Percentiles rank a stretch among this genome's conserved stretches.
These are phyloP conservation scores for Boletus coccyginus DNA, from an alignment of 768 basidiomycete genomes.

Conservation along the genomic window DNA sequence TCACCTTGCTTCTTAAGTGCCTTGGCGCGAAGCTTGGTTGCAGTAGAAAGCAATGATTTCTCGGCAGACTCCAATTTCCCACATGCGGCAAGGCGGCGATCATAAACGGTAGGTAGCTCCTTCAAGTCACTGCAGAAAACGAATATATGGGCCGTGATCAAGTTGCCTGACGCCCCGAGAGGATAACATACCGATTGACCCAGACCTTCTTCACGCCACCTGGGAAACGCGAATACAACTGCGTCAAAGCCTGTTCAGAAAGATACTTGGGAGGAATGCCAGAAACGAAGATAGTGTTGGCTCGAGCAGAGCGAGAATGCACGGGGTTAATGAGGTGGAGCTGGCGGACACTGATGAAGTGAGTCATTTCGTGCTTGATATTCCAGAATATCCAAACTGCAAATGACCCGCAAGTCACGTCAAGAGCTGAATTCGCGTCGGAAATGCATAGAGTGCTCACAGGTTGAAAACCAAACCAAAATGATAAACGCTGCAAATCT, in stretches of 20 bases:
- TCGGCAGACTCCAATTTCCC: conserved; percentile 86
- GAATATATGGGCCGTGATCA: not conserved
- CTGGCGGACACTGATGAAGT: conserved; percentile 81
- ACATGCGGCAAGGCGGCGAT: conserved; percentile 69
- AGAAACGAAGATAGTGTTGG: conserved; percentile 87
- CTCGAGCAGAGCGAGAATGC: conserved; percentile 79
- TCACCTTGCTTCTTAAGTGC: conserved; percentile 44
- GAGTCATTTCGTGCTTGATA: conserved; percentile 74
- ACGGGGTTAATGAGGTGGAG: conserved; percentile 70
- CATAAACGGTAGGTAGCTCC: conserved; percentile 79
- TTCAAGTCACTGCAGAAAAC: conserved; percentile 62
- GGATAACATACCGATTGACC: conserved; percentile 68
- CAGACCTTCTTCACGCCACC: conserved; percentile 91
- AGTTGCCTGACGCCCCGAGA: not conserved
- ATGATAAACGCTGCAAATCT: conserved; percentile 81
- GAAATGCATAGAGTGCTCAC: conserved; percentile 41
- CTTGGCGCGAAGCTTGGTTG: conserved; percentile 64
- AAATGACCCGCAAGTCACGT: not conserved
- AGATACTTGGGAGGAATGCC: conserved; percentile 83
- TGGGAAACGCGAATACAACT: conserved; percentile 79
- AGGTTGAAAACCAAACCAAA: conserved; percentile 72
- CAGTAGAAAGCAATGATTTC: conserved; percentile 70
- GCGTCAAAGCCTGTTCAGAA: conserved; percentile 59
- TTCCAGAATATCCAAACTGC: conserved; percentile 85
- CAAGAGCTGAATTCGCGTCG: not conserved